Evolutionary conservation across 1,284 basidiomycete genomes (phyloP).

Genomic region (Cryptococcus hybrid): DNA sequence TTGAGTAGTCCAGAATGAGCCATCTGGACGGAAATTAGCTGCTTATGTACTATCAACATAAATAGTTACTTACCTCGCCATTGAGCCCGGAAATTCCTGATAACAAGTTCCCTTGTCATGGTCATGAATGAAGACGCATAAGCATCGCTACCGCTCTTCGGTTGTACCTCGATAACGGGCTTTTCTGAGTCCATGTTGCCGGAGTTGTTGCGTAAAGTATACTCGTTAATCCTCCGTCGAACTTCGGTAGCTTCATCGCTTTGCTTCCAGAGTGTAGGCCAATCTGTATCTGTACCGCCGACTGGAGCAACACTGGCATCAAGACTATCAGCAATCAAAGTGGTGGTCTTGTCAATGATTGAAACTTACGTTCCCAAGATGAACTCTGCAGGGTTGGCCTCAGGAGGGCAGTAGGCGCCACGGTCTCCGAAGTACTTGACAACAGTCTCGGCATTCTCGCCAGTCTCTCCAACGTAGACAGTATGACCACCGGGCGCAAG

Average conservation of each 20-base stretch:
- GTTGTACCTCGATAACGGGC: conserved; percentile 56
- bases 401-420: conserved; percentile 54
- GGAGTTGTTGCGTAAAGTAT: conserved; percentile 40
- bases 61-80: not conserved
- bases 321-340: conserved; percentile 55
- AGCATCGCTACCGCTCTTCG: conserved; percentile 34
- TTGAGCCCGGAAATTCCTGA: not conserved
- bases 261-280: conserved; percentile 70
- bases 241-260: conserved; percentile 51
- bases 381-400: conserved; percentile 57
- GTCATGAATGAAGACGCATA: not conserved
- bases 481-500: conserved; percentile 33
- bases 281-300: conserved; percentile 64
- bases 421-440: conserved; percentile 57
- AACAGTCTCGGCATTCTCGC: conserved; percentile 54
- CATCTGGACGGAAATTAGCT: not conserved
- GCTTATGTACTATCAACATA: not conserved
- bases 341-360: too few relatives aligned
- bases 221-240: conserved; percentile 49
- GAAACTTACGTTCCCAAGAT: conserved; percentile 31
- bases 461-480: conserved; percentile 56
- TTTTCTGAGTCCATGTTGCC: conserved; percentile 45
- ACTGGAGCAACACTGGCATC: conserved; percentile 63
- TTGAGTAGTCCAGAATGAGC: not conserved
- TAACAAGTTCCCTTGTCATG: not conserved